Evolutionary conservation across 2,329 filamentous ascomycete genomes (phyloP).

Genomic region (Neospermospora avenae): DNA sequence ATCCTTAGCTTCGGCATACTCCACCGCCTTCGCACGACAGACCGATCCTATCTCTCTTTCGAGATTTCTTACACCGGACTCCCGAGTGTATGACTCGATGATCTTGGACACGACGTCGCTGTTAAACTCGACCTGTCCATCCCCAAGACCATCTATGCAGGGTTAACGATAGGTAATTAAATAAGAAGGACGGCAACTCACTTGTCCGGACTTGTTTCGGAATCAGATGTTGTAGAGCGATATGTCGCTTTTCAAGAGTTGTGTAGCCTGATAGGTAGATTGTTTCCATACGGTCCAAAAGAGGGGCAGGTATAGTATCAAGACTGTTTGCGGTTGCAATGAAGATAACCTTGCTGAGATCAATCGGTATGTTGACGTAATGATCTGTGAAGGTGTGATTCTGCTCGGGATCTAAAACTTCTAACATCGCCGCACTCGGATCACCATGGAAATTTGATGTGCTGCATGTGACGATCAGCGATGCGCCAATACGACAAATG

Average conservation of each 20-base stretch:
- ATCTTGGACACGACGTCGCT: conserved; percentile 90
- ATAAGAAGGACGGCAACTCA: conserved; percentile 17
- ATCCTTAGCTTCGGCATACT: conserved; percentile 89
- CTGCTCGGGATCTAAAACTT: conserved; percentile 95
- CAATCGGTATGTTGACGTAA: conserved; percentile 92
- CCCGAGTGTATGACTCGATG: conserved; percentile 93
- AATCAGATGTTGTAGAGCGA: conserved; percentile 87
- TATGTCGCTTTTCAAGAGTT: conserved; percentile 93
- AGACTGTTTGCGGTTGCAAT: conserved; percentile 95
- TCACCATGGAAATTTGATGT: conserved; percentile 90
- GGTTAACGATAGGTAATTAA: conserved; percentile 20
- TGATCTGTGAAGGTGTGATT: conserved; percentile 94
- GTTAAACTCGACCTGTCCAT: conserved; percentile 71
- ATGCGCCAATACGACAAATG: background rate
- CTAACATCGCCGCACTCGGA: conserved; percentile 94
- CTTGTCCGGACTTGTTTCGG: conserved; percentile 90
- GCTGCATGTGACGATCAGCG: conserved; percentile 13
- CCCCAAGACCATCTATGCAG: conserved; percentile 62
- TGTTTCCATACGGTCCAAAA: conserved; percentile 96
- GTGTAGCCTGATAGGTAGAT: conserved; percentile 94
- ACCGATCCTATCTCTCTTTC: conserved; percentile 95
- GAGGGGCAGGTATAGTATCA: conserved; percentile 89
- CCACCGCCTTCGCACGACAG: conserved; percentile 91
- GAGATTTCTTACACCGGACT: conserved; percentile 92
- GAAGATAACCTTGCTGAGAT: conserved; percentile 94